Base-by-base conservation (phyloP, 495 filamentous ascomycete species). In the Lentithecium fluviatile region DNA sequence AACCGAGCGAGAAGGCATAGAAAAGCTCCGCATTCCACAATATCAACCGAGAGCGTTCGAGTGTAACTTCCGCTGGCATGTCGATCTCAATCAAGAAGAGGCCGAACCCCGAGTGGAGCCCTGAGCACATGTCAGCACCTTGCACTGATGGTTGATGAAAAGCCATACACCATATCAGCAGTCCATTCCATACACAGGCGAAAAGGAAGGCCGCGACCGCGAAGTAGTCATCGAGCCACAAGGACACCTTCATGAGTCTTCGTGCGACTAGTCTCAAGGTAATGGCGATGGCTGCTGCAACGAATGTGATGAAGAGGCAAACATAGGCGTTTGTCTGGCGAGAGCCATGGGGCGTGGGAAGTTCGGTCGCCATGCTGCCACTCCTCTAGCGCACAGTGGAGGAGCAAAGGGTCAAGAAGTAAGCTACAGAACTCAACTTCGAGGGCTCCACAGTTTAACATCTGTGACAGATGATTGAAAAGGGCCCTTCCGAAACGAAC, bases 141-240 rank as follows among this genome's bases (percentile, higher is more conserved):
- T 24, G 36, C 13, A 6, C 20, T 1, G 7, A 42, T 6, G n/a
- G 51, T 8, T 42, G 4, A 8, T 26, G 0, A 8, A 8, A 54
- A 1, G 26, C 51, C 60, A 32, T 52, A 63, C 60, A 57, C 52
- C 60, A 63, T 48, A 63, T 17, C 1, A 52, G 19, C 3, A 63
- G 46, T 19, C 45, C 60, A 13, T 43, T 11, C 43, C 45, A 63
- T 34, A 36, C 29, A 2, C 17, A 24, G 1, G 60, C 60, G 17
- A 11, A 58, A 13, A 58, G 24, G 32, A 54, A 52, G 15, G 64
- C 58, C 13, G 54, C 20, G n/a, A 67, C 26, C 1, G 49, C 53
- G 12, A 67, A 40, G 17, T 51, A 67, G 40, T 67, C 64, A 47
- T 67, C 64, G 26, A 6, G 52, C 53, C 52, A 57, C 15, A 62